Evolutionary conservation across 305 asterid species (phyloP).

Genomic region (Solanum hybrid): DNA sequence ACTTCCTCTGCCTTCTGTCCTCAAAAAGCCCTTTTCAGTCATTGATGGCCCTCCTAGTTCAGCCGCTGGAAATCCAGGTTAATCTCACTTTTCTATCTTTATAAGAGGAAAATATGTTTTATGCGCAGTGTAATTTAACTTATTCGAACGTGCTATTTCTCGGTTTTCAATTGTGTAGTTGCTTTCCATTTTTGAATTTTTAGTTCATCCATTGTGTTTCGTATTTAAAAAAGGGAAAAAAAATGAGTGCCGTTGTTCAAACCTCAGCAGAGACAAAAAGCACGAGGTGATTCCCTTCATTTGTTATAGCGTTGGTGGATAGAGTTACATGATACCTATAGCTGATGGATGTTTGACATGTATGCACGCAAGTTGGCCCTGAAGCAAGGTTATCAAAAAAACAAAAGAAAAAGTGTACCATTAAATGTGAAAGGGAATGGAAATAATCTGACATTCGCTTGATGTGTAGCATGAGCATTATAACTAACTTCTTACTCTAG

Average conservation of each 20-base stretch:
- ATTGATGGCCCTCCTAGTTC: constrained; percentile 48
- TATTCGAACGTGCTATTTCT: not conserved
- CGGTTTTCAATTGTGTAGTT: not conserved
- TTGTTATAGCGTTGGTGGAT: not conserved
- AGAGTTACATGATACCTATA: not conserved
- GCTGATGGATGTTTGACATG: not conserved
- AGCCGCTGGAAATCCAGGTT: constrained; percentile 58
- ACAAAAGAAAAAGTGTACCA: not conserved
- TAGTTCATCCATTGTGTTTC: not conserved
- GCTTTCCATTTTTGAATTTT: not conserved
- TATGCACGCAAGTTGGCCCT: not conserved
- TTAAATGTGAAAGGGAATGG: not conserved
- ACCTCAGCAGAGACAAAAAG: not conserved
- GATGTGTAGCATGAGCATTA: not conserved
- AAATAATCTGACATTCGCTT: not conserved
- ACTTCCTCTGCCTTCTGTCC: constrained; percentile 49
- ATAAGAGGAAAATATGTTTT: not conserved
- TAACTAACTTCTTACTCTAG: not conserved
- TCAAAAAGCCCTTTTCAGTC: constrained; percentile 33
- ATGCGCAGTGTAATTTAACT: too few species aligned
- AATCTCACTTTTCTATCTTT: not conserved
- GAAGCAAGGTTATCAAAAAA: not conserved
- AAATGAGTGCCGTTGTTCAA: not conserved
- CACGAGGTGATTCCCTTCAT: not conserved
- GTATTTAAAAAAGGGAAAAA: not conserved